These are phyloP conservation scores for Eucalyptus viminalis DNA, from an alignment of 345 rosid species.

Conservation along the genomic window DNA sequence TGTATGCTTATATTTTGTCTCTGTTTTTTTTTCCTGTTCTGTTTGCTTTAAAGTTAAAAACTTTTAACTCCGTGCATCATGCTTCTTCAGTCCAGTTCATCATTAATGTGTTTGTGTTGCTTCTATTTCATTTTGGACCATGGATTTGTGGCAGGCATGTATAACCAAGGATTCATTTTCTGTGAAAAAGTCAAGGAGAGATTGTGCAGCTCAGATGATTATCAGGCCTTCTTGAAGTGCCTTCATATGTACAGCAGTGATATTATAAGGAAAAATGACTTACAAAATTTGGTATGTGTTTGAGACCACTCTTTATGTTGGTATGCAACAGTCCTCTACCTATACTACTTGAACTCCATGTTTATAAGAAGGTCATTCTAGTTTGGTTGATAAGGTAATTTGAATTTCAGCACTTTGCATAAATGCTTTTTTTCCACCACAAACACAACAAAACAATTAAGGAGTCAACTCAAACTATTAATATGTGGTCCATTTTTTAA, in stretches of 20 bases:
- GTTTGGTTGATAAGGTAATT: not conserved
- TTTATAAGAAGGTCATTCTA: not conserved
- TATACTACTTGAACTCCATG: not conserved
- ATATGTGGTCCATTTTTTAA: not conserved
- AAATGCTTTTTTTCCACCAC: not conserved
- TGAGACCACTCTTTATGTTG: not conserved
- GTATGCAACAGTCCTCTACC: not conserved
- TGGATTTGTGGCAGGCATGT: slow-evolving; percentile 43
- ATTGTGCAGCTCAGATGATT: slow-evolving; percentile 78
- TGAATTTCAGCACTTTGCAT: not conserved
- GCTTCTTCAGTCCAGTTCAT: not conserved
- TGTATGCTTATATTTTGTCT: not conserved
- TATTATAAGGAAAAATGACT: slow-evolving; percentile 66
- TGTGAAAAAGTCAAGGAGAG: slow-evolving; percentile 97
- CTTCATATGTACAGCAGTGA: slow-evolving; percentile 80
- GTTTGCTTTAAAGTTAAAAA: not conserved
- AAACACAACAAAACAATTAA: not conserved
- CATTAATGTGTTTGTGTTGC: not conserved
- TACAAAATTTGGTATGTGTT: slow-evolving; percentile 69
- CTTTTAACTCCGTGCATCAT: not conserved
- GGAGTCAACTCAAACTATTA: not conserved
- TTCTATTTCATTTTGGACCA: not conserved
- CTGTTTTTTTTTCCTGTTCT: not conserved
- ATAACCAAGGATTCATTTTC: slow-evolving; percentile 72
- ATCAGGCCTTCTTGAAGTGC: slow-evolving; percentile 91